Percentiles rank a stretch among this genome's conserved stretches.
Evolutionary conservation across 2,329 filamentous ascomycete genomes (phyloP).

Genomic region (Colletotrichum euphorbiae): DNA sequence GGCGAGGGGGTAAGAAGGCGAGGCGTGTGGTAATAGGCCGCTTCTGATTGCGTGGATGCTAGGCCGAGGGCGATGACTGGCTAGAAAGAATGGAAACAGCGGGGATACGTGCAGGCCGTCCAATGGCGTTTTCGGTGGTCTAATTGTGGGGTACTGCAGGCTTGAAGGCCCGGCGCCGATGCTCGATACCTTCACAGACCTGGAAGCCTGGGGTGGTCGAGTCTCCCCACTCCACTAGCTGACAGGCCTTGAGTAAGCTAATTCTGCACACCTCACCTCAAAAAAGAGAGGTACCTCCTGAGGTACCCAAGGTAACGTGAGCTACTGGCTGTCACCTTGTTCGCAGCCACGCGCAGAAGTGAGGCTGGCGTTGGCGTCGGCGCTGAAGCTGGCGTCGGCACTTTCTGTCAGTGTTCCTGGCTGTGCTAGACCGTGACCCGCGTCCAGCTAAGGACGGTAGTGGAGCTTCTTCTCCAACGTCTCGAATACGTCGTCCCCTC

Average conservation of each 20-base stretch:
- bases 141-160: constrained; percentile 33
- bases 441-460: not conserved
- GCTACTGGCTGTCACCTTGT: not conserved
- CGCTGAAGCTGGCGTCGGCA: constrained; percentile 2
- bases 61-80: not conserved
- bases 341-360: not conserved
- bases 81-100: not conserved
- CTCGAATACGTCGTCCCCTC: constrained; percentile 15
- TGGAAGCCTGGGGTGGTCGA: not conserved
- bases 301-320: not conserved
- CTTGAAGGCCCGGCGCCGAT: not conserved
- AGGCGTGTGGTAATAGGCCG: constrained; percentile 26
- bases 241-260: no score
- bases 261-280: no score
- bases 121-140: constrained; percentile 33
- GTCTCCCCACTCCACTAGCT: not conserved
- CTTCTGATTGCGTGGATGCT: constrained; percentile 30
- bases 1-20: constrained; percentile 7
- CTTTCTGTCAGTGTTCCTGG: constrained; percentile 5
- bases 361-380: constrained; percentile 1
- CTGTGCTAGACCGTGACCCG: constrained; percentile 1
- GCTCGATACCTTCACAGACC: not conserved
- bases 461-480: constrained; percentile 20
- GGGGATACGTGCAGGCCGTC: not conserved
- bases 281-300: no score